These are phyloP conservation scores for Fistulinella cinereoalba DNA, from an alignment of 1,284 basidiomycete genomes.

Conservation along the genomic window DNA sequence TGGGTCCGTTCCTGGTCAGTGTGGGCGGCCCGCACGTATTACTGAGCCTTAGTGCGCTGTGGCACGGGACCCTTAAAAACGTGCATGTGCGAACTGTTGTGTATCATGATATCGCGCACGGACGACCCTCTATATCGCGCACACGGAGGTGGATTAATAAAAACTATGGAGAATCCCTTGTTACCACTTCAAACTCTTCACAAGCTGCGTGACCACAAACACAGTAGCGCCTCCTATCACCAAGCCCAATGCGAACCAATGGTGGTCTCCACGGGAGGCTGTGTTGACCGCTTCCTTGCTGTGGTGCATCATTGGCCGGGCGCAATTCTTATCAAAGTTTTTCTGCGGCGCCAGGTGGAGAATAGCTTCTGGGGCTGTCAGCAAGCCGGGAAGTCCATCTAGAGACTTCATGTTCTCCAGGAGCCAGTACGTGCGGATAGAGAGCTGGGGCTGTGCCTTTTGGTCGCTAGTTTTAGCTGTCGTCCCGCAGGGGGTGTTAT, in stretches of 20 bases:
- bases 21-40: too few species aligned
- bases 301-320: constrained; percentile 11
- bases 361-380: constrained; percentile 24
- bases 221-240: constrained; percentile 9
- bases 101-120: too few species aligned
- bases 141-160: too few species aligned
- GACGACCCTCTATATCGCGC: too few species aligned
- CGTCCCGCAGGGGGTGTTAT: background rate
- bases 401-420: constrained; percentile 44
- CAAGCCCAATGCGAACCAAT: constrained; percentile 19
- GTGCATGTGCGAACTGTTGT: too few species aligned
- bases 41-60: too few species aligned
- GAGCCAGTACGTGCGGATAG: constrained; percentile 47
- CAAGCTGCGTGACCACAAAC: constrained; percentile 4
- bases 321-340: constrained; percentile 16
- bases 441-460: constrained; percentile 22
- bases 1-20: too few species aligned
- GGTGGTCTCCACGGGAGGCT: background rate
- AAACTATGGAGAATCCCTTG: background rate
- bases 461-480: background rate
- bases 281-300: background rate
- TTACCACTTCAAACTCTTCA: constrained; percentile 4
- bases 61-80: too few species aligned
- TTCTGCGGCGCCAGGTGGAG: constrained; percentile 8
- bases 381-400: constrained; percentile 47